These are phyloP conservation scores for Stromatinia cepivora DNA, from an alignment of 2,329 filamentous ascomycete species.

Conservation along the genomic window DNA sequence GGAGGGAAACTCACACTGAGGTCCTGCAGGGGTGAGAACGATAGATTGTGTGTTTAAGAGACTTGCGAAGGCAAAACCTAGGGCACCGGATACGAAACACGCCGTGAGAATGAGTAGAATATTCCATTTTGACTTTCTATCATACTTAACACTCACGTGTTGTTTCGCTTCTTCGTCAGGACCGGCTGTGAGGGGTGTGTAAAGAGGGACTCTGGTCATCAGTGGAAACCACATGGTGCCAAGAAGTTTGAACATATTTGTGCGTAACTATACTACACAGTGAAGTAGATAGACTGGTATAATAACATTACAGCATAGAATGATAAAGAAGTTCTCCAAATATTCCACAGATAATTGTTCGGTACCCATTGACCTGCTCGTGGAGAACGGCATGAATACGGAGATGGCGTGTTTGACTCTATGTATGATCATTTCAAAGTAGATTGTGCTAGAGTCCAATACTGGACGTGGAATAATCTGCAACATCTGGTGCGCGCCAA, in stretches of 20 bases:
- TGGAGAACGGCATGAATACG: not conserved
- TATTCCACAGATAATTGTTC: not conserved
- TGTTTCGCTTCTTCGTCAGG: not conserved
- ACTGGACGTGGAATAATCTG: not conserved
- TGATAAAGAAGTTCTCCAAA: not conserved
- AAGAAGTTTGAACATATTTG: not conserved
- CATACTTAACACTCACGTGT: not conserved
- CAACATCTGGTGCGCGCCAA: not conserved
- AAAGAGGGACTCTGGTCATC: not conserved
- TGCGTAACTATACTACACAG: not conserved
- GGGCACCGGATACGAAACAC: not conserved
- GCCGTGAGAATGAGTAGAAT: not conserved
- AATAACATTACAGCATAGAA: not conserved
- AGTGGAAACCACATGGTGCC: conserved; percentile 5
- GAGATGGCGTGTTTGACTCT: not conserved
- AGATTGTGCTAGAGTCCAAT: not conserved
- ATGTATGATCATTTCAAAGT: not conserved
- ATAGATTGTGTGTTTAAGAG: not conserved
- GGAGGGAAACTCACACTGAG: not conserved
- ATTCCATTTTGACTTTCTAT: not conserved
- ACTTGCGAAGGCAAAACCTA: not conserved
- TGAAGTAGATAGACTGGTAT: not conserved
- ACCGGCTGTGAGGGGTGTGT: not conserved
- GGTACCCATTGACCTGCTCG: not conserved
- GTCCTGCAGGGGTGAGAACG: not conserved